phyloP scores from a whole-genome alignment of 129 eudicot species.

The Arctium minus region DNA sequence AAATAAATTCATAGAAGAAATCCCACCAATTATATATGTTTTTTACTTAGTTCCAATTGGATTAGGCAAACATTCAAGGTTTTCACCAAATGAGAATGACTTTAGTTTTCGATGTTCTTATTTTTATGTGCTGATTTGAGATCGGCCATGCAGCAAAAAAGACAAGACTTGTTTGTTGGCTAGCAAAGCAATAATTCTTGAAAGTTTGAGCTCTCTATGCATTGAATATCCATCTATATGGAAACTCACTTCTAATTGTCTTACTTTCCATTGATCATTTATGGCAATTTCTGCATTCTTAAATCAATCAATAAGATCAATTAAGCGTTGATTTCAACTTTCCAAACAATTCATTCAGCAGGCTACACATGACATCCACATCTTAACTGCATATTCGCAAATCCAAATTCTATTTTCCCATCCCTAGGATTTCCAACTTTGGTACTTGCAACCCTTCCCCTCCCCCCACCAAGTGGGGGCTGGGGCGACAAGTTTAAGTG shows the following conservation, averaged over 20 bases:
- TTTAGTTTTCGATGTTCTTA: neutral
- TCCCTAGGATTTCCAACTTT: neutral
- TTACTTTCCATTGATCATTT: neutral
- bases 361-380: neutral
- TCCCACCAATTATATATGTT: neutral
- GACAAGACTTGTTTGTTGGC: neutral
- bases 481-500: neutral
- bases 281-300: neutral
- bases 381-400: neutral
- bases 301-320: neutral
- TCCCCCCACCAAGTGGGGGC: neutral
- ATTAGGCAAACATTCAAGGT: neutral
- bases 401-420: neutral
- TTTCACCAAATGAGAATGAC: neutral
- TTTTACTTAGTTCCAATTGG: neutral
- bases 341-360: neutral
- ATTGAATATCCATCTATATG: neutral
- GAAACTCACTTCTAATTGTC: neutral
- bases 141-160: neutral
- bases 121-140: neutral
- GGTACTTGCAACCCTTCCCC: neutral
- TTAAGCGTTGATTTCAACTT: neutral
- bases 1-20: neutral
- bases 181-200: neutral
- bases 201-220: neutral